A percentile compares a stretch with the other conserved stretches of the same genome.
These are phyloP conservation scores for Sporothrix pseudoabietina DNA, from an alignment of 2,329 filamentous ascomycete species.

Conservation along the genomic window DNA sequence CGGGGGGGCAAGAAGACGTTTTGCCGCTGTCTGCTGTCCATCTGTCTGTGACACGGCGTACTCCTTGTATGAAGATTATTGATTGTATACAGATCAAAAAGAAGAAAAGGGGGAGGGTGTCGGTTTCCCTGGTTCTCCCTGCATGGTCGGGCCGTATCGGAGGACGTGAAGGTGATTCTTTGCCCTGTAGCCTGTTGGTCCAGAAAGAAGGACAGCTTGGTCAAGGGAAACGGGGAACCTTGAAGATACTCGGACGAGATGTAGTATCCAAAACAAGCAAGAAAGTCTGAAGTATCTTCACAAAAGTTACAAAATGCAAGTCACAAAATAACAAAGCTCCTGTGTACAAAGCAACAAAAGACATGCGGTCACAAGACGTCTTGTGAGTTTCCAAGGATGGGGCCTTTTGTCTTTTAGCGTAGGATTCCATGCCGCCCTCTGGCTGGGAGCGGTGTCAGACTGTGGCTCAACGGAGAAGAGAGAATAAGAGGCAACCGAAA, in stretches of 20 bases:
- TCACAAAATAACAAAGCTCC: neutral
- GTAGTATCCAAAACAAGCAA: neutral
- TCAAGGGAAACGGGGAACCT: neutral
- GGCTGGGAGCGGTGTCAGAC: neutral
- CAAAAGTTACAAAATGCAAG: neutral
- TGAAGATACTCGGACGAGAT: neutral
- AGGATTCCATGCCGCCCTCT: conserved; percentile 15
- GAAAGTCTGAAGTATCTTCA: neutral
- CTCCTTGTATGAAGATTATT: neutral
- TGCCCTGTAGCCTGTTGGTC: neutral
- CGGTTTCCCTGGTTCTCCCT: conserved; percentile 11
- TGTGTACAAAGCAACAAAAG: neutral
- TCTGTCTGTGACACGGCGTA: neutral
- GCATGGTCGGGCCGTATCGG: conserved; percentile 1
- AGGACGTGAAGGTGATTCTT: too few relatives aligned
- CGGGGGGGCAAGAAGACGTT: neutral
- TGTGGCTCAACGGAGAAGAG: neutral
- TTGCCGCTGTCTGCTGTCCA: neutral
- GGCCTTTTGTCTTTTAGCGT: neutral
- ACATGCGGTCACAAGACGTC: conserved; percentile 4
- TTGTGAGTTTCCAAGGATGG: neutral
- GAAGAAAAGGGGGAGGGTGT: neutral
- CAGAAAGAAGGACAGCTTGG: neutral
- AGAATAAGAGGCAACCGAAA: neutral
- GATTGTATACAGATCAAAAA: too few relatives aligned